Base-by-base conservation (phyloP, 352 stramenopile species). In the Thraustochytrium sp. region DNA sequence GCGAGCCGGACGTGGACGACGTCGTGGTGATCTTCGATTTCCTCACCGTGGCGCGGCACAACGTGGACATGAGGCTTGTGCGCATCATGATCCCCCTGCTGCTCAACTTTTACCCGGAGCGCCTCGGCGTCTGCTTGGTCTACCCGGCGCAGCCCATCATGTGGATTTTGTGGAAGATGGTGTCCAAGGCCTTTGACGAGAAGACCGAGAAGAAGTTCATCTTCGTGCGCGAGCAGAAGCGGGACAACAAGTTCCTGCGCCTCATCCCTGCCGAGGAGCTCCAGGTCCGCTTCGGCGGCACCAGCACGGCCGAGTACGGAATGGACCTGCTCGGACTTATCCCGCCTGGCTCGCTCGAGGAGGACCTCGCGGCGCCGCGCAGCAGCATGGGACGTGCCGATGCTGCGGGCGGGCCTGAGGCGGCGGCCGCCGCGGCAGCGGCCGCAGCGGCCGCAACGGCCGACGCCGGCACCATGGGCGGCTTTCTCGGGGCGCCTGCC, bases 201-300 rank as follows among this genome's bases (percentile, higher is more conserved):
- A 80, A 72, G 51, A 80, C 68, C 34, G 68, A 80, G 49, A 61
- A 80, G 34, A 80, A 80, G 68, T 80, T 80, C 53, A 31, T 80
- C 23, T 80, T 80, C 31, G 68, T 80, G 29, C 48, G 68, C 48
- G 68, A 80, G 68, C 68, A 80, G 53, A 80, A 80, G 53, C 42
- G 68, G 5, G 68, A 80, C 68, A 72, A 61, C 42, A 80, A 80
- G 51, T 80, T 80, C 53, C 34, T 80, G 5, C 34, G 36, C 29
- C 42, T 80, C 23, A 80, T 80, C 26, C 31, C 48, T 3, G 34
- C 42, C 5, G 68, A 80, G 11, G 44, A 80, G 68, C 51, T 80
- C 21, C 68, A 80, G 29, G 53, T 21, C 21, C 68, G 68, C 48
- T 80, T 80, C 29, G 68, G 68, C 48, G 68, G 68, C n/a, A 80